Percentiles rank a stretch among this genome's conserved stretches.
Conservation (phyloP, 225 moss, liverwort and hornwort species). For the Sphagnum tenellum region DNA sequence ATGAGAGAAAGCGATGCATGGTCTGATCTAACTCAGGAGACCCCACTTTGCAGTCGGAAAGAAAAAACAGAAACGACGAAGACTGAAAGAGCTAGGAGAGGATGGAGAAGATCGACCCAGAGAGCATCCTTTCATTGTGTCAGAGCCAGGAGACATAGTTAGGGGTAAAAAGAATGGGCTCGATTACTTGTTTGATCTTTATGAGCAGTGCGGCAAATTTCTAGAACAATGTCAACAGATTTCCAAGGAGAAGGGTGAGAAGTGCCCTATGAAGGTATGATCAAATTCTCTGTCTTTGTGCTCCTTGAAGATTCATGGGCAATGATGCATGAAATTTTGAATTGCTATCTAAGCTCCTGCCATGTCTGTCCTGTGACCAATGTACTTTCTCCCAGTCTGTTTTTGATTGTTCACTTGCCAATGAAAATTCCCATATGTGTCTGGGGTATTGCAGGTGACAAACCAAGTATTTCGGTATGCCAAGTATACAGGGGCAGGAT, state of each 20-base stretch:
- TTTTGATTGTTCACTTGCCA: not conserved
- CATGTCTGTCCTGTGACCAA: too few species aligned
- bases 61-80: conserved; percentile 51
- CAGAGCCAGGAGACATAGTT: conserved; percentile 60
- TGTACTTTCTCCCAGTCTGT: too few species aligned
- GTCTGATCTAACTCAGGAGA: too few species aligned
- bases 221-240: conserved; percentile 58
- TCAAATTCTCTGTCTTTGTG: not conserved
- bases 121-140: conserved; percentile 62
- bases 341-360: not conserved
- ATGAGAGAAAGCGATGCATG: not conserved
- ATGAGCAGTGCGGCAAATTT: conserved; percentile 59
- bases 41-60: conserved; percentile 20
- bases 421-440: not conserved
- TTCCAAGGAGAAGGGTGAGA: conserved; percentile 60
- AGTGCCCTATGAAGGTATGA: conserved; percentile 58
- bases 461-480: conserved; percentile 71
- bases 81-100: conserved; percentile 53
- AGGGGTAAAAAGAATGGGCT: conserved; percentile 65
- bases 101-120: conserved; percentile 63
- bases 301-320: too few species aligned
- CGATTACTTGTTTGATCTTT: conserved; percentile 58
- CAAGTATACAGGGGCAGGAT: conserved; percentile 63
- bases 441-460: conserved; percentile 32
- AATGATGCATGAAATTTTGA: not conserved